phyloP scores from a whole-genome alignment of 768 basidiomycete genomes.

The Naganishia vaughanmartiniae region DNA sequence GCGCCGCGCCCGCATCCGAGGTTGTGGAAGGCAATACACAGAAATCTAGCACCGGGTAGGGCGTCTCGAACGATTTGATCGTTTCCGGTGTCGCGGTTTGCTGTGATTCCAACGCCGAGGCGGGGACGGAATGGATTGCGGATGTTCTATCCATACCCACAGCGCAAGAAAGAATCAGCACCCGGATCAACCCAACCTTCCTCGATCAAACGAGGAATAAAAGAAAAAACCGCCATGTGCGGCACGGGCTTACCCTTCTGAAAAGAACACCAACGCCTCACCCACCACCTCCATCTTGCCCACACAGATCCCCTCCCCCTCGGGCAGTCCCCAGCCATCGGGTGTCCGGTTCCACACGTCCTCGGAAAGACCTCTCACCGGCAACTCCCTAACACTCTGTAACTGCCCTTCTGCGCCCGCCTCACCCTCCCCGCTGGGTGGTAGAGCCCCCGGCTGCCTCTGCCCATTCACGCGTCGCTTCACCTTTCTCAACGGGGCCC shows the following conservation, averaged over 20 bases:
- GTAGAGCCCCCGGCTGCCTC: constrained; percentile 20
- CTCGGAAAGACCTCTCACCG: constrained; percentile 5
- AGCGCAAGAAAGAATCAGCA: too few relatives aligned
- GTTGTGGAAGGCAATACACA: constrained; percentile 32
- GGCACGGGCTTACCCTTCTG: constrained; percentile 50
- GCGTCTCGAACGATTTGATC: constrained; percentile 37
- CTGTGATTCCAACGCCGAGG: constrained; percentile 15
- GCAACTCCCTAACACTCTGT: constrained; percentile 33
- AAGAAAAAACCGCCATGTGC: too few relatives aligned
- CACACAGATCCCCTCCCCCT: constrained; percentile 47
- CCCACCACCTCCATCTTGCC: constrained; percentile 44
- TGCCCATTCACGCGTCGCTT: constrained; percentile 10
- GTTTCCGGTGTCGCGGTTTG: constrained; percentile 13
- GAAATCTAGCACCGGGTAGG: constrained; percentile 42
- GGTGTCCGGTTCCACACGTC: constrained; percentile 42
- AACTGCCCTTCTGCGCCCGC: too few relatives aligned
- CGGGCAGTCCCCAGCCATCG: constrained; percentile 42
- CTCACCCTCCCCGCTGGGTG: constrained; percentile 38
- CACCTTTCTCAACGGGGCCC: constrained; percentile 40
- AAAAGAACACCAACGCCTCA: constrained; percentile 46
- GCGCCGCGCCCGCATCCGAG: background rate
- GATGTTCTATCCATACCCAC: constrained; percentile 26
- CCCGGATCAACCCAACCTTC: background rate
- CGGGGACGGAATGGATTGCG: constrained; percentile 44
- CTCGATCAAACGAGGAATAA: background rate